Percentiles rank a stretch among this genome's conserved stretches.
These are phyloP conservation scores for Brasenia schreberi DNA, from an alignment of 164 flowering plant genomes.

Conservation along the genomic window DNA sequence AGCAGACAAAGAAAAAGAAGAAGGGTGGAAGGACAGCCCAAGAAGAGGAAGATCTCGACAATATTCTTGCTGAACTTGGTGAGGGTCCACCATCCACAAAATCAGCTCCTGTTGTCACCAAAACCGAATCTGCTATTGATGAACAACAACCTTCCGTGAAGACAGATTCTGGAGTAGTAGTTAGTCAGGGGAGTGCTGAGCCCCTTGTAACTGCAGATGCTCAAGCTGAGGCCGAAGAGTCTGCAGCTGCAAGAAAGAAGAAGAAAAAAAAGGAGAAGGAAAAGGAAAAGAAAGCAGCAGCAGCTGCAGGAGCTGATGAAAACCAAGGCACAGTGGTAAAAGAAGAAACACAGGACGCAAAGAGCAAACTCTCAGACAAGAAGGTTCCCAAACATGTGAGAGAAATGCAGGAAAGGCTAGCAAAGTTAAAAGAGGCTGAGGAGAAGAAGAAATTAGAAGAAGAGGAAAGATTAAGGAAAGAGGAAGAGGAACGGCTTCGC, in stretches of 20 bases:
- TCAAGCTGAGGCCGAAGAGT: conserved; percentile 49
- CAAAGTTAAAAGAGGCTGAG: conserved; percentile 74
- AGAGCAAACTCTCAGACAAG: conserved; percentile 47
- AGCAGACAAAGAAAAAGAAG: conserved; percentile 78
- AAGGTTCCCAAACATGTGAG: conserved; percentile 88
- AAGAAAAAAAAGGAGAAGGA: conserved; percentile 86
- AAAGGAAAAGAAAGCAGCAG: conserved; percentile 41
- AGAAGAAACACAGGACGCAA: conserved; percentile 27
- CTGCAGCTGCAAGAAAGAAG: conserved; percentile 91
- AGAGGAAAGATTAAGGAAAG: conserved; percentile 75
- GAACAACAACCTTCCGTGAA: background rate
- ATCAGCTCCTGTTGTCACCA: conserved; percentile 12
- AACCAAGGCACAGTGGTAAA: conserved; percentile 13
- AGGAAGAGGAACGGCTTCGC: conserved; percentile 79
- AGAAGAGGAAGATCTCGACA: conserved; percentile 93
- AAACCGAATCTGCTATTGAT: background rate
- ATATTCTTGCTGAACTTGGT: conserved; percentile 90
- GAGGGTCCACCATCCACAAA: conserved; percentile 31
- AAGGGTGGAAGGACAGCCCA: conserved; percentile 79
- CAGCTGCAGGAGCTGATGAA: conserved; percentile 17
- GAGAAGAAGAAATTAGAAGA: conserved; percentile 80
- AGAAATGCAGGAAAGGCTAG: conserved; percentile 94
- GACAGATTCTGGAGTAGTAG: background rate
- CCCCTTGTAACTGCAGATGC: conserved; percentile 16
- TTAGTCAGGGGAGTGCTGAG: background rate